These are phyloP conservation scores for Ceratocystis huliohia DNA, from an alignment of 2,329 filamentous ascomycete genomes.

Conservation along the genomic window DNA sequence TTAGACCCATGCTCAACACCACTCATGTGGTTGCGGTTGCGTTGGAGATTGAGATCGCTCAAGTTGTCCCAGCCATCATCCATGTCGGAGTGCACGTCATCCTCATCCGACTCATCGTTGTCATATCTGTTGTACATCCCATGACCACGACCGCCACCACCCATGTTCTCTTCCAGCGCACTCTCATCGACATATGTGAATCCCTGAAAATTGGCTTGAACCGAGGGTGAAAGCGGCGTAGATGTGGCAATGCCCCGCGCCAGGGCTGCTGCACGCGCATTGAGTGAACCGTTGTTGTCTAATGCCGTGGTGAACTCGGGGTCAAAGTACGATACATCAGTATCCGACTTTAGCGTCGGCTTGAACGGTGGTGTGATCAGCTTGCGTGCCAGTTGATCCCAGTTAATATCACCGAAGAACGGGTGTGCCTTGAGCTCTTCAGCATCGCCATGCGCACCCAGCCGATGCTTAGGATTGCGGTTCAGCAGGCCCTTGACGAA, in stretches of 20 bases:
- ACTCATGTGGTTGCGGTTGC: conserved; percentile 51
- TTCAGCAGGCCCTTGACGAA: conserved; percentile 97
- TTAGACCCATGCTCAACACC: conserved; percentile 46
- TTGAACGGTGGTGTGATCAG: conserved; percentile 93
- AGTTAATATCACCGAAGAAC: conserved; percentile 91
- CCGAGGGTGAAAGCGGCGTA: conserved; percentile 83
- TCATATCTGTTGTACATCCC: conserved; percentile 32
- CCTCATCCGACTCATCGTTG: conserved; percentile 42
- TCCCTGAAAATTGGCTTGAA: conserved; percentile 95
- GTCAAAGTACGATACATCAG: conserved; percentile 96
- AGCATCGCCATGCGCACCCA: conserved; percentile 82
- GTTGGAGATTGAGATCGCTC: conserved; percentile 39
- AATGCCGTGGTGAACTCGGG: conserved; percentile 95
- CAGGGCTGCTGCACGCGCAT: conserved; percentile 76
- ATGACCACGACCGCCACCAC: conserved; percentile 36
- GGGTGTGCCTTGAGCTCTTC: conserved; percentile 87
- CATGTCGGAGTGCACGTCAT: conserved; percentile 31
- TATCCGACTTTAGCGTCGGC: conserved; percentile 88
- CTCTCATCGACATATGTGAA: conserved; percentile 99
- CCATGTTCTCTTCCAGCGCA: conserved; percentile 77
- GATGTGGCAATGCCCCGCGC: conserved; percentile 77
- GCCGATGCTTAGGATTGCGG: conserved; percentile 86
- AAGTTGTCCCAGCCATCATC: conserved; percentile 49
- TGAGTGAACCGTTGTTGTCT: conserved; percentile 74
- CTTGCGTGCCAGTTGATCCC: conserved; percentile 78